phyloP scores from a whole-genome alignment of 768 basidiomycete genomes.

The Boletus sp. region DNA sequence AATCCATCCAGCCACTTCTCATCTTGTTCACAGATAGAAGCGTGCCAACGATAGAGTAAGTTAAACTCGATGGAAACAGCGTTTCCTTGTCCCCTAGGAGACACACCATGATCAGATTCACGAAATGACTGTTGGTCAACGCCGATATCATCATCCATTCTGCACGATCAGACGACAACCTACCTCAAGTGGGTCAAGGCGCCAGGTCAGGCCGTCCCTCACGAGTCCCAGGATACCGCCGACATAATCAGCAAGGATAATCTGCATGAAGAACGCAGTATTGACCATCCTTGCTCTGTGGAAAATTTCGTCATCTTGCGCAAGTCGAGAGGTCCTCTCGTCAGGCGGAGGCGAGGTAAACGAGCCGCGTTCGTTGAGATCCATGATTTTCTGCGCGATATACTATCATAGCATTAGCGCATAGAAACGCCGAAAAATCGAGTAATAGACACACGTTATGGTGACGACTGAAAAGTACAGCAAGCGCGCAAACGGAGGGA shows the following conservation, averaged over 20 bases:
- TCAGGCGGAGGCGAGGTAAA: slow-evolving; percentile 32
- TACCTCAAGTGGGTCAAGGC: slow-evolving; percentile 66
- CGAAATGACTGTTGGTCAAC: slow-evolving; percentile 44
- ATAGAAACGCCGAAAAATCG: background rate
- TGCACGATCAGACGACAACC: background rate
- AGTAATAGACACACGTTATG: slow-evolving; percentile 55
- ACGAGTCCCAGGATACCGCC: slow-evolving; percentile 70
- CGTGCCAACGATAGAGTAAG: slow-evolving; percentile 60
- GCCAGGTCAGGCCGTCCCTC: slow-evolving; percentile 63
- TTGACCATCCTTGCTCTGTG: slow-evolving; percentile 72
- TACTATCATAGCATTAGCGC: slow-evolving; percentile 43
- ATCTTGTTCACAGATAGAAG: slow-evolving; percentile 55
- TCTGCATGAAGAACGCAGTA: slow-evolving; percentile 67
- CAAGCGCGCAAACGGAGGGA: slow-evolving; percentile 63
- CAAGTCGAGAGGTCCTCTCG: slow-evolving; percentile 23
- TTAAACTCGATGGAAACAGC: slow-evolving; percentile 77
- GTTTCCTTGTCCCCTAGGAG: slow-evolving; percentile 71
- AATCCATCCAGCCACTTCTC: slow-evolving; percentile 49
- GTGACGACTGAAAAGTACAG: slow-evolving; percentile 68
- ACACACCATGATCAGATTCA: slow-evolving; percentile 47
- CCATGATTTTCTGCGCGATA: slow-evolving; percentile 62
- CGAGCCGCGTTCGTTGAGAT: slow-evolving; percentile 63
- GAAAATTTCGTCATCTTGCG: slow-evolving; percentile 78
- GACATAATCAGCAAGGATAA: slow-evolving; percentile 71
- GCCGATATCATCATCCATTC: background rate